Conservation (phyloP, 2,329 filamentous ascomycete genomes). For the Venturiaceae sp. region DNA sequence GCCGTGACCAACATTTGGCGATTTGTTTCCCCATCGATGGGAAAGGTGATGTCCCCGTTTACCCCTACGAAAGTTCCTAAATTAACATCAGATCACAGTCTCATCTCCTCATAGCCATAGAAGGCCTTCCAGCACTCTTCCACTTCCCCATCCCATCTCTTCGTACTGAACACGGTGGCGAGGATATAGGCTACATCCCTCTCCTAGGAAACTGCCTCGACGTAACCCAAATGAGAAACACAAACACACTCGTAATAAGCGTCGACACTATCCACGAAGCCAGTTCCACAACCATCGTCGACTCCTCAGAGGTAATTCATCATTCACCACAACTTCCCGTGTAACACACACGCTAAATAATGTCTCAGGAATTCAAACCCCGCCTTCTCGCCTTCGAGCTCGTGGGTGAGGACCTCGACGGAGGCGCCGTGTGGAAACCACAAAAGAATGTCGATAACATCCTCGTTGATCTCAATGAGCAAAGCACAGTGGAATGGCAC, state of each 20-base stretch:
- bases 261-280: conserved; percentile 44
- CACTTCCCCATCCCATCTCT: conserved; percentile 47
- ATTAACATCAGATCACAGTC: background rate
- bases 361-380: background rate
- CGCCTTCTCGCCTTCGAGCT: conserved; percentile 5
- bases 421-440: conserved; percentile 12
- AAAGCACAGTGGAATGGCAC: conserved; percentile 16
- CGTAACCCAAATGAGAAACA: conserved; percentile 20
- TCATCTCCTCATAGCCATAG: conserved; percentile 29
- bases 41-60: background rate
- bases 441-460: conserved; percentile 5
- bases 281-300: conserved; percentile 35
- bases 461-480: conserved; percentile 12
- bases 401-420: conserved; percentile 1
- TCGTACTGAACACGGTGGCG: conserved; percentile 32
- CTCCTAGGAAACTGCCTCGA: conserved; percentile 59
- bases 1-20: conserved; percentile 7
- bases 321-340: background rate
- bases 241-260: conserved; percentile 35
- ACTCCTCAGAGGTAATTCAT: conserved; percentile 19
- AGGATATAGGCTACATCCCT: conserved; percentile 26
- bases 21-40: background rate
- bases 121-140: conserved; percentile 52
- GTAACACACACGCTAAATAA: conserved; percentile 3
- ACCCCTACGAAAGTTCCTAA: background rate